Evolutionary conservation across 495 filamentous ascomycete species (phyloP).

Genomic region (Amniculicola lignicola): DNA sequence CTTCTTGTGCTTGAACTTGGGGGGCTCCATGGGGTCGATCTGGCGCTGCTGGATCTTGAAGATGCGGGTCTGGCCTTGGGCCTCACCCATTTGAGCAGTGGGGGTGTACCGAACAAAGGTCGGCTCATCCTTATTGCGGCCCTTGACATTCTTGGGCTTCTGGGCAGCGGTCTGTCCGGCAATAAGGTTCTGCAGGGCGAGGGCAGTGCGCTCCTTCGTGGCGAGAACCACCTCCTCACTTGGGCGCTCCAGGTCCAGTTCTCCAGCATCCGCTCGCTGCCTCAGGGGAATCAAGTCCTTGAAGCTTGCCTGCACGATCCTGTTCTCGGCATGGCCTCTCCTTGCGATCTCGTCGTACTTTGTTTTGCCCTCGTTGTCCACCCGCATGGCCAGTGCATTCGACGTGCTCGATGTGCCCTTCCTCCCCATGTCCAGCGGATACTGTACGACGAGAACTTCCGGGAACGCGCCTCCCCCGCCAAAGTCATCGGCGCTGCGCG

Average conservation of each 20-base stretch:
- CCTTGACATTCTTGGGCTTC: slow-evolving; percentile 91
- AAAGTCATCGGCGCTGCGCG: slow-evolving; percentile 81
- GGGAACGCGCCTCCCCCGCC: slow-evolving; percentile 96
- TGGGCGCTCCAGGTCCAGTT: slow-evolving; percentile 84
- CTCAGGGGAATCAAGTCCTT: slow-evolving; percentile 94
- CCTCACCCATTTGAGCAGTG: slow-evolving; percentile 93
- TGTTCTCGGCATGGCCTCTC: slow-evolving; percentile 76
- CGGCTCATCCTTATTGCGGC: slow-evolving; percentile 70
- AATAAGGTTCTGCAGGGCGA: slow-evolving; percentile 76
- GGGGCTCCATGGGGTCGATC: slow-evolving; percentile 95
- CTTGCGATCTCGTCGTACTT: slow-evolving; percentile 96
- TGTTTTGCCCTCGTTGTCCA: slow-evolving; percentile 85
- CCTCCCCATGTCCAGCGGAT: slow-evolving; percentile 90
- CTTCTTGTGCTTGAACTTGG: slow-evolving; percentile 98
- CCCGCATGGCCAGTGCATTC: slow-evolving; percentile 87
- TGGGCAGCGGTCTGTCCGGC: slow-evolving; percentile 83
- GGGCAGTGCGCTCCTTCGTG: slow-evolving; percentile 82
- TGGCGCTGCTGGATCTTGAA: slow-evolving; percentile 98
- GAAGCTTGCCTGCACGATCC: slow-evolving; percentile 91
- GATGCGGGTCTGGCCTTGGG: slow-evolving; percentile 86
- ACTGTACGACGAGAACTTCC: slow-evolving; percentile 90
- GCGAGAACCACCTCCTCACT: slow-evolving; percentile 77
- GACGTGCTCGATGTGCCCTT: slow-evolving; percentile 66
- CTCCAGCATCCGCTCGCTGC: slow-evolving; percentile 89
- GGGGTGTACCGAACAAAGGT: slow-evolving; percentile 96